These are phyloP conservation scores for Spizellomyces sp. DNA, from an alignment of 192 early-diverging fungal genomes.

Conservation along the genomic window DNA sequence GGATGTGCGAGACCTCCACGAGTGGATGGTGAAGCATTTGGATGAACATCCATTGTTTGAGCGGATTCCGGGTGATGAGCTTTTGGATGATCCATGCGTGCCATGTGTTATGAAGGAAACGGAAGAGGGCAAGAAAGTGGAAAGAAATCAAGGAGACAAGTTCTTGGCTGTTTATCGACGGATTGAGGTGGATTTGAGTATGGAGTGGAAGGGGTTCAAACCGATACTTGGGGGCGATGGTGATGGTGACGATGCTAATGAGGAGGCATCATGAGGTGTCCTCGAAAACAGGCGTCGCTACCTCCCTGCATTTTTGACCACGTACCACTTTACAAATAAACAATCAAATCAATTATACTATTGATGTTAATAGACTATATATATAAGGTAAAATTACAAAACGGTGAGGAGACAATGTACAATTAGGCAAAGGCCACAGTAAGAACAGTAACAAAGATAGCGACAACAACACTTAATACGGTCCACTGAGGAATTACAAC, in stretches of 20 bases:
- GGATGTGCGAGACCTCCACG: constrained; percentile 84
- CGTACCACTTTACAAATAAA: too few species aligned
- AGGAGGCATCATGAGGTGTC: too few species aligned
- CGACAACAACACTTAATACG: too few species aligned
- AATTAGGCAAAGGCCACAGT: too few species aligned
- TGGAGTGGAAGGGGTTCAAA: constrained; percentile 41
- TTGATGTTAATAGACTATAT: too few species aligned
- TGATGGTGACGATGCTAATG: constrained; percentile 11
- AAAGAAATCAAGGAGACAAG: constrained; percentile 93
- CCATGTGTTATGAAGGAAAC: constrained; percentile 83
- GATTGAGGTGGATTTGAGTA: constrained; percentile 19
- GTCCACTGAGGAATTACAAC: too few species aligned
- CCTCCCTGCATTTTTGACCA: too few species aligned
- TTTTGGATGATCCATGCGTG: constrained; percentile 83
- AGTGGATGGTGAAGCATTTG: constrained; percentile 96
- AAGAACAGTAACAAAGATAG: too few species aligned
- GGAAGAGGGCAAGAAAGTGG: constrained; percentile 99
- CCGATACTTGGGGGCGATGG: constrained; percentile 29
- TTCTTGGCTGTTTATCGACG: constrained; percentile 70
- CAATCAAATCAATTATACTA: too few species aligned
- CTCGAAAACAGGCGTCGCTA: too few species aligned
- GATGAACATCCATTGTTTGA: constrained; percentile 94
- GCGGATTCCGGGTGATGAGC: constrained; percentile 54
- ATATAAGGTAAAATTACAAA: too few species aligned
- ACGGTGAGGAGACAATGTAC: too few species aligned